Base-by-base conservation (phyloP, 108 stramenopile genomes). In the Cyclostephanos invisitatus region DNA sequence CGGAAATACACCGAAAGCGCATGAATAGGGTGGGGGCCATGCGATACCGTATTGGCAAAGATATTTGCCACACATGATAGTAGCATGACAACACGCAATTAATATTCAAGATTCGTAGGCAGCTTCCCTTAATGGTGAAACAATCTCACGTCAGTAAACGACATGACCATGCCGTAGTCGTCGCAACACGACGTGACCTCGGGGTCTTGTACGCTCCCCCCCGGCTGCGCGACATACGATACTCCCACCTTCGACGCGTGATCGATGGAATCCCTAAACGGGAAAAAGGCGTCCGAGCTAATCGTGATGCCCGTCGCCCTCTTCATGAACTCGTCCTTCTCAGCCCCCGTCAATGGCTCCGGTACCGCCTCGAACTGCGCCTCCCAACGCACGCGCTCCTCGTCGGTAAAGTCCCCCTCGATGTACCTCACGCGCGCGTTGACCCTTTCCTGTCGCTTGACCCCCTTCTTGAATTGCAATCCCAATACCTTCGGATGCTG, bases 371-470 rank as follows among this genome's bases (percentile, higher is more conserved):
- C 85, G 73, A 99, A 99, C 59, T 91, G 86, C 8, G 83, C 83
- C 70, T 92, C 87, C 97, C 97, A 99, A 27, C 87, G 70, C 32
- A 75, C 64, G 71, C 91, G 85, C 73, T 99, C 99, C 67, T 97
- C 95, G 10, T 72, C 81, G 15, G 97, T 98, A 76, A 98, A 94
- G 78, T 97, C 97, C 3, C 96, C 96, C 85, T 99, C 99, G 82
- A 99, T 98, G 84, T 98, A 99, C 28, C 97, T 75, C 12, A 99
- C 99, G 18, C 98, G 91, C 9, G 99, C 99, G 85, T 99, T 99
- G 72, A 99, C 97, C 42, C 96, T 90, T 67, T 97, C 97, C 83
- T 98, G 98, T 12, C 98, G 78, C 86, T 99, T 99, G 29, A 93
- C 86, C 14, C 97, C 96, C 55, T 79, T 85, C 80, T 95, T 97